Conservation (phyloP, 495 filamentous ascomycete genomes). For the Melanomma pulvis-pyrius region DNA sequence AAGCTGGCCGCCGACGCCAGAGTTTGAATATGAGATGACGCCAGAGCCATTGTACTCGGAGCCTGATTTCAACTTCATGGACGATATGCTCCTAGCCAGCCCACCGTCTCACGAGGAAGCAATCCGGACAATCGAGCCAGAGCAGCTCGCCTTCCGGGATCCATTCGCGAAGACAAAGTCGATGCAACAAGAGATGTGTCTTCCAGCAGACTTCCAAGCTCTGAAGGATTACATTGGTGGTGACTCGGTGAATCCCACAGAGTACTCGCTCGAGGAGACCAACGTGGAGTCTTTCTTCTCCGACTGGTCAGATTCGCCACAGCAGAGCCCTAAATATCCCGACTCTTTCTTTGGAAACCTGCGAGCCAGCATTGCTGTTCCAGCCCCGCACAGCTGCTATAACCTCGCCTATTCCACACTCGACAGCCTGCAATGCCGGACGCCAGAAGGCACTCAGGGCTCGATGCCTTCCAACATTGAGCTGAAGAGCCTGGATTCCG, state of each 20-base stretch:
- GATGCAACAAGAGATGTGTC: constrained; percentile 7
- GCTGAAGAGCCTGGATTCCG: constrained; percentile 26
- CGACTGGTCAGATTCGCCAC: background rate
- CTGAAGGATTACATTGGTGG: constrained; percentile 31
- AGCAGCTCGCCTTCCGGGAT: constrained; percentile 24
- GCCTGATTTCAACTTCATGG: constrained; percentile 23
- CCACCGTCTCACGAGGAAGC: background rate
- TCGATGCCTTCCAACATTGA: background rate
- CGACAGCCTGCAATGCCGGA: constrained; percentile 17
- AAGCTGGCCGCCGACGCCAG: constrained; percentile 17
- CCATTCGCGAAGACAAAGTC: constrained; percentile 25
- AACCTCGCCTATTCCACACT: constrained; percentile 29
- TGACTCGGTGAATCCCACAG: constrained; percentile 14
- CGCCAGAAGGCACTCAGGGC: background rate
- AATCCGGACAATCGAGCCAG: constrained; percentile 11
- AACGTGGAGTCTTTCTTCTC: constrained; percentile 15
- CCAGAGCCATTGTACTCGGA: constrained; percentile 16
- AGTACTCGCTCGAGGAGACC: constrained; percentile 8
- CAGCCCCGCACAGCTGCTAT: constrained; percentile 30
- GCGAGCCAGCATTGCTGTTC: constrained; percentile 8
- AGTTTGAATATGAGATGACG: constrained; percentile 21
- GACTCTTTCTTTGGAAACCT: constrained; percentile 9
- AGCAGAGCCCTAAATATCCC: constrained; percentile 13
- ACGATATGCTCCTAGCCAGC: constrained; percentile 13
- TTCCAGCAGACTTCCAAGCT: constrained; percentile 26